Conservation (phyloP, 306 rosid genomes). For the Acacia acuminata region DNA sequence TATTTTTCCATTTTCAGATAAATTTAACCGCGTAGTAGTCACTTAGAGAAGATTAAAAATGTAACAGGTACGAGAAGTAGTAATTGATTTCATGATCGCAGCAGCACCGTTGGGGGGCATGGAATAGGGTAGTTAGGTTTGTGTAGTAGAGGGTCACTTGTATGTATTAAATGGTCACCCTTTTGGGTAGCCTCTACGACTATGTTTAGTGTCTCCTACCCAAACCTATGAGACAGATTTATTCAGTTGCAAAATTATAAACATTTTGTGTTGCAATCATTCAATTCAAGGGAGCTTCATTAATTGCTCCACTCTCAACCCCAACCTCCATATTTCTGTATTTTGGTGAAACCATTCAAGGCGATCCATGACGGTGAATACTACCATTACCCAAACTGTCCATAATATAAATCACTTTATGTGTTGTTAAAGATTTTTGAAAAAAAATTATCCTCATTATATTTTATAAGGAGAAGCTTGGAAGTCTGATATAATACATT, state of each 20-base stretch:
- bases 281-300: neutral
- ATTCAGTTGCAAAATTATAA: neutral
- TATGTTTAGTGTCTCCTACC: neutral
- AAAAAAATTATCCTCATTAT: too few relatives aligned
- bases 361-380: too few relatives aligned
- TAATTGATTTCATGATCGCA: slow-evolving; percentile 30
- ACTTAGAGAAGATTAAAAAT: too few relatives aligned
- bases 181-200: neutral
- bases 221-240: neutral
- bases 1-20: too few relatives aligned
- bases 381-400: too few relatives aligned
- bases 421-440: too few relatives aligned
- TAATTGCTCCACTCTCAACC: neutral
- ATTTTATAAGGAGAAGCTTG: too few relatives aligned
- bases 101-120: neutral
- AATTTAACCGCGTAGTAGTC: too few relatives aligned
- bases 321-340: neutral
- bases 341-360: neutral
- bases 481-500: too few relatives aligned
- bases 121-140: neutral
- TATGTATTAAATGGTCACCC: slow-evolving; percentile 11
- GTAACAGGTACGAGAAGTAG: neutral
- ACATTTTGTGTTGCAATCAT: neutral
- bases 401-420: too few relatives aligned
- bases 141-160: neutral